Base-by-base conservation (phyloP, 768 basidiomycete species). In the Mycena alexandri region DNA sequence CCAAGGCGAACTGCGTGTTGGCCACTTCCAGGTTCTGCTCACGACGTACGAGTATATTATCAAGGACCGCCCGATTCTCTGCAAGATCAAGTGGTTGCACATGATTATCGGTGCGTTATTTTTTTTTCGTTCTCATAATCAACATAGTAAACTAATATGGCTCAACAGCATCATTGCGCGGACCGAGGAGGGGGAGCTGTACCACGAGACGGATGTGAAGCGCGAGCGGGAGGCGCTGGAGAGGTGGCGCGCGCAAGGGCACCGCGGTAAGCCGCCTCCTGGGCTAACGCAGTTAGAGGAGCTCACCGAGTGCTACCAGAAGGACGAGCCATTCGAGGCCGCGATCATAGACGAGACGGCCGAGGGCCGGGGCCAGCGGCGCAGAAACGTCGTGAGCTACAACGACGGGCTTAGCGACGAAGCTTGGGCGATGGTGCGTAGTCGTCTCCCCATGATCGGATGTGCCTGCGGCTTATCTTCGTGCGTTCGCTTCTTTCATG, bases 1-100 rank as follows among this genome's bases (percentile, higher is more conserved):
- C 38, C 94, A 96, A 77, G 82, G 82, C 50, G 93, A 95, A 41
- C 80, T 98, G 62, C 88, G 94, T 41, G 79, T 87, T 58, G 89
- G 90, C 47, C 88, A 94, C 71, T 98, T 96, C 86, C 94, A 97
- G 74, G 96, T 98, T 22, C 79, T 98, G 60, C 79, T 98, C 59
- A 98, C 96, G 16, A 98, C 96, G 0, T 98, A 97, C 76, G 96
- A 98, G 76, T 98, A 98, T 74, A 95, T 98, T 78, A 98, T 97
- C 86, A 96, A 96, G 82, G 96, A 98, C 78, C 90, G 94, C n/a
- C 93, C 93, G 2, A 78, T 92, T 65, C 83, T 98, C 36, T 90
- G 91, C 79, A 95, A 96, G 81, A 87, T 95, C 73, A 95, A 94
- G 76, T 98, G 96, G 96, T 80, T 96, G 10, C 96, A 98, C 77